phyloP scores from a whole-genome alignment of 1,284 basidiomycete genomes.

The Cutaneotrichosporon dermatis region DNA sequence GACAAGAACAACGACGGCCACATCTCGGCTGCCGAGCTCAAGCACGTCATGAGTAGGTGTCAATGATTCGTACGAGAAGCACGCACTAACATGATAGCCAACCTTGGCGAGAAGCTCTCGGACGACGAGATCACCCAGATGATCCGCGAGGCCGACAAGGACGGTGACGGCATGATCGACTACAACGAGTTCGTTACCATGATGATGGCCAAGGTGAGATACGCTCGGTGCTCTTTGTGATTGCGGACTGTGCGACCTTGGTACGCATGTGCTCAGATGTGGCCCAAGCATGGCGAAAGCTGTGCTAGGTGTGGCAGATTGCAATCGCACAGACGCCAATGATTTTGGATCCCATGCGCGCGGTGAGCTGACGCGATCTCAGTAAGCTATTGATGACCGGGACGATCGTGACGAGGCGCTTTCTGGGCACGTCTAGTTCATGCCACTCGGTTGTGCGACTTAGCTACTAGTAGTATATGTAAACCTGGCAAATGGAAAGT shows the following conservation, averaged over 20 bases:
- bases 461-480: conserved; percentile 3
- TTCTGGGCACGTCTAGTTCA: background rate
- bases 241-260: background rate
- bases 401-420: background rate
- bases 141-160: conserved; percentile 96
- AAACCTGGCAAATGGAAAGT: background rate
- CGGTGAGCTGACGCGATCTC: background rate
- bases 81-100: conserved; percentile 32
- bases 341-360: background rate
- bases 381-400: background rate
- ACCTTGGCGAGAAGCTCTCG: conserved; percentile 81
- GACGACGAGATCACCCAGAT: conserved; percentile 95
- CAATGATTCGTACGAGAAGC: no score
- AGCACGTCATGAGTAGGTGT: conserved; percentile 83
- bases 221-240: background rate
- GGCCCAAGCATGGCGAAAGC: background rate
- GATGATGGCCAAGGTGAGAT: conserved; percentile 48
- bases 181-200: conserved; percentile 56
- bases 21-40: conserved; percentile 64
- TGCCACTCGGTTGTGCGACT: background rate
- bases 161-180: conserved; percentile 56
- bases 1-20: conserved; percentile 64
- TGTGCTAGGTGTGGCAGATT: background rate
- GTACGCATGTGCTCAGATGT: background rate
- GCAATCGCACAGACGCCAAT: background rate